Percentiles rank a stretch among this genome's conserved stretches.
phyloP scores from a whole-genome alignment of 176 grass and related monocot species.

The Chloris gayana region DNA sequence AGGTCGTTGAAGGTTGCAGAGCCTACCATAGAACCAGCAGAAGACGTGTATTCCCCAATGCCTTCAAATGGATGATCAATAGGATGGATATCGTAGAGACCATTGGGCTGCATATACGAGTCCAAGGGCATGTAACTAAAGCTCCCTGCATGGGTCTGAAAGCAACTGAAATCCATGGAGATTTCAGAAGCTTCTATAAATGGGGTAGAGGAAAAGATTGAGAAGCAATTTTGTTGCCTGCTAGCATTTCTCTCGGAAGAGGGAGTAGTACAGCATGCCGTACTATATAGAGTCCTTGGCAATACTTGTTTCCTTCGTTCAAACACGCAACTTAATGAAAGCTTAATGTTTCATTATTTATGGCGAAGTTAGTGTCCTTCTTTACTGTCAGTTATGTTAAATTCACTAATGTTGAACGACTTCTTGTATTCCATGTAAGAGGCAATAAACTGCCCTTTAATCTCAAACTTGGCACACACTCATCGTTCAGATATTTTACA shows the following conservation, averaged over 20 bases:
- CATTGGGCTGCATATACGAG: constrained; percentile 32
- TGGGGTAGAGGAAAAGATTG: background rate
- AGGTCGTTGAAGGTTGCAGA: constrained; percentile 27
- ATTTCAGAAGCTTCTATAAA: constrained; percentile 29
- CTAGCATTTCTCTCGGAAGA: constrained; percentile 39
- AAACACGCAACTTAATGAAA: constrained; percentile 32
- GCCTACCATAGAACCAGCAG: background rate
- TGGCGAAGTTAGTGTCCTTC: constrained; percentile 33
- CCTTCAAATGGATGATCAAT: constrained; percentile 37
- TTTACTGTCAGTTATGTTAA: constrained; percentile 27
- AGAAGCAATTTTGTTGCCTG: background rate
- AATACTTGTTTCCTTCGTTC: constrained; percentile 30
- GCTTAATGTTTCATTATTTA: constrained; percentile 46
- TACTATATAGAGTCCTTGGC: constrained; percentile 49
- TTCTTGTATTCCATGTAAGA: constrained; percentile 40
- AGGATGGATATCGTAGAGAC: constrained; percentile 13
- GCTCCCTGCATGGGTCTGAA: constrained; percentile 35
- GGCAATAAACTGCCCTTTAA: constrained; percentile 33
- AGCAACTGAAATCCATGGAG: constrained; percentile 60
- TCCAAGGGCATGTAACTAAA: constrained; percentile 40
- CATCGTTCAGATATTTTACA: background rate
- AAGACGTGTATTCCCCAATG: background rate
- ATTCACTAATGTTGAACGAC: constrained; percentile 37
- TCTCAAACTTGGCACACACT: constrained; percentile 34
- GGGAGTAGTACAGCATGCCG: constrained; percentile 15